Evolutionary conservation across 2,329 filamentous ascomycete species (phyloP).

Genomic region (Graphiopsis chlorocephala): DNA sequence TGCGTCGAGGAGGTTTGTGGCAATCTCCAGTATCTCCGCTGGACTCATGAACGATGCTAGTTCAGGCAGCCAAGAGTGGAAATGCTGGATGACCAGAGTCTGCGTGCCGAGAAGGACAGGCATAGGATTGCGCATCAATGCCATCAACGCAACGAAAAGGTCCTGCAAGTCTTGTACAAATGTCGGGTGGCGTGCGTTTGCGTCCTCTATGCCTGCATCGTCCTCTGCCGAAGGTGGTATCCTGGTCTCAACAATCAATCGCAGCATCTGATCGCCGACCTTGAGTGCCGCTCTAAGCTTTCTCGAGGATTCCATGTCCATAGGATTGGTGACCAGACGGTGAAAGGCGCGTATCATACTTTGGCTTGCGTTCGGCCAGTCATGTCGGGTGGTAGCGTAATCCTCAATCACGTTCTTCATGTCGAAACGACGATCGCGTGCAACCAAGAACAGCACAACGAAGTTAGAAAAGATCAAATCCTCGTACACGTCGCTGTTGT

Average conservation of each 20-base stretch:
- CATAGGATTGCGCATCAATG: conserved; percentile 82
- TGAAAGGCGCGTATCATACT: conserved; percentile 85
- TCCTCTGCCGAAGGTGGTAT: conserved; percentile 55
- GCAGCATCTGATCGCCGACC: conserved; percentile 86
- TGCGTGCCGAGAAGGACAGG: conserved; percentile 90
- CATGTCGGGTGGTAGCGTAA: conserved; percentile 84
- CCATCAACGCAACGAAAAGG: conserved; percentile 87
- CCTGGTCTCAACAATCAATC: conserved; percentile 88
- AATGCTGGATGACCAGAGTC: conserved; percentile 91
- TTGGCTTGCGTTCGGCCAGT: conserved; percentile 87
- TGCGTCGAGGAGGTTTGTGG: conserved; percentile 90
- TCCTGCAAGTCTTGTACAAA: conserved; percentile 81
- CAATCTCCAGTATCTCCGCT: conserved; percentile 85
- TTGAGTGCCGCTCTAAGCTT: conserved; percentile 91
- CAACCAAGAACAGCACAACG: conserved; percentile 85
- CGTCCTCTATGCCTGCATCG: conserved; percentile 44
- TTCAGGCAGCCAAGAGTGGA: conserved; percentile 96
- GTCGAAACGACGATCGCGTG: conserved; percentile 92
- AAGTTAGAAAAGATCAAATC: conserved; percentile 88
- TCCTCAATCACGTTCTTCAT: conserved; percentile 85
- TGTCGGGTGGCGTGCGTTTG: conserved; percentile 65
- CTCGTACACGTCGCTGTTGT: conserved; percentile 88
- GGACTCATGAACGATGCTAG: conserved; percentile 71
- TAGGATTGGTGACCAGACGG: conserved; percentile 75
- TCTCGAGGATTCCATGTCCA: conserved; percentile 77